A percentile compares a stretch with the other conserved stretches of the same genome.
phyloP scores from a whole-genome alignment of 2,329 filamentous ascomycete species.

The Fusarium mangiferae region DNA sequence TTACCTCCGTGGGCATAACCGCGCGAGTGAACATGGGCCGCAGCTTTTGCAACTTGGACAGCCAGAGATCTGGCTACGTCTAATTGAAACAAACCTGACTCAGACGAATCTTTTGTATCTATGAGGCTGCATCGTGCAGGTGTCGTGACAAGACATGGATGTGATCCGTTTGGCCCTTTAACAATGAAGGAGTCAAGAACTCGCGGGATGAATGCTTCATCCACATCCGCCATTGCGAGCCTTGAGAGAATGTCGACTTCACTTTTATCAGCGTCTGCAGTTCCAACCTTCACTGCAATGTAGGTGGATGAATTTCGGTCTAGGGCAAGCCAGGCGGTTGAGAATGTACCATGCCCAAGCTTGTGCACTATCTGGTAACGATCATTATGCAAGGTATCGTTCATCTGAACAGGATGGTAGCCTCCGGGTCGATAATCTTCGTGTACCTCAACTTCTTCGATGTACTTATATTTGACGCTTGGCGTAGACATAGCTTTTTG shows the following conservation, averaged over 20 bases:
- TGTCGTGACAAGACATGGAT: constrained; percentile 43
- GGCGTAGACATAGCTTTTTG: background rate
- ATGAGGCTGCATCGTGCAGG: constrained; percentile 43
- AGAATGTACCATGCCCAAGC: constrained; percentile 46
- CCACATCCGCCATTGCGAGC: background rate
- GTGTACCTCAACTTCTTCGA: constrained; percentile 41
- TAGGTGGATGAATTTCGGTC: constrained; percentile 41
- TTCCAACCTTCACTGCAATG: constrained; percentile 50
- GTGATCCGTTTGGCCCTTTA: constrained; percentile 44
- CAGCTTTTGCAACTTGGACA: constrained; percentile 45
- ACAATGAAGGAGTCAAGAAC: constrained; percentile 42
- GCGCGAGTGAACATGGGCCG: constrained; percentile 43
- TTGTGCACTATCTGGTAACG: constrained; percentile 46
- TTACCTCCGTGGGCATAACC: constrained; percentile 49
- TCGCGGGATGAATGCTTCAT: constrained; percentile 19
- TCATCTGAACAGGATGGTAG: constrained; percentile 53
- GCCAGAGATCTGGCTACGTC: constrained; percentile 43
- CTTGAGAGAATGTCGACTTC: constrained; percentile 43
- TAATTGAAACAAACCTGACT: constrained; percentile 39
- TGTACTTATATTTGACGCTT: constrained; percentile 22
- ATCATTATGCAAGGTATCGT: constrained; percentile 46
- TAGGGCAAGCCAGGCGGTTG: constrained; percentile 50
- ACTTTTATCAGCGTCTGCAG: constrained; percentile 34
- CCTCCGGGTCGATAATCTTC: constrained; percentile 48
- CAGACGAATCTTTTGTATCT: constrained; percentile 32